Percentiles rank a stretch among this genome's conserved stretches.
Conservation (phyloP, 2,329 filamentous ascomycete species). For the Cladophialophora immunda region DNA sequence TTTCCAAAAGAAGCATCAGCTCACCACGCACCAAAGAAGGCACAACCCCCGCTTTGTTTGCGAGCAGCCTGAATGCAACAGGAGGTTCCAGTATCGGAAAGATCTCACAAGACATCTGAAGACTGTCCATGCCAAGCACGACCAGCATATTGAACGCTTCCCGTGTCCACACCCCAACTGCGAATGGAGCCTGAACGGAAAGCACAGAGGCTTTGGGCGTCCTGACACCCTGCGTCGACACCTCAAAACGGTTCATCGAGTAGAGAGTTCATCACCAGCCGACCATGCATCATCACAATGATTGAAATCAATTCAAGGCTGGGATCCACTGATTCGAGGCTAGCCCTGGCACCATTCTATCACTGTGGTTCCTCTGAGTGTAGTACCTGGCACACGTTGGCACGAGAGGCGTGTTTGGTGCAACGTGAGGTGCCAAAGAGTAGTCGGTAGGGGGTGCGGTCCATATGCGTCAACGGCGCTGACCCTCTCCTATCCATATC, state of each 20-base stretch:
- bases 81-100: conserved; percentile 20
- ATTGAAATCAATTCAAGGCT: conserved; percentile 1
- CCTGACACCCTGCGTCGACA: conserved; percentile 13
- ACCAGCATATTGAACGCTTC: conserved; percentile 7
- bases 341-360: too few relatives aligned
- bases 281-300: neutral
- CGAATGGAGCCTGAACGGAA: neutral
- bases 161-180: neutral
- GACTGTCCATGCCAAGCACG: conserved; percentile 14
- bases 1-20: conserved; percentile 13
- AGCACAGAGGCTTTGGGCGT: conserved; percentile 6
- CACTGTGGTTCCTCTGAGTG: too few relatives aligned
- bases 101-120: conserved; percentile 18
- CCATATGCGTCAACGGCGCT: too few relatives aligned
- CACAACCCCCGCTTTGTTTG: conserved; percentile 12
- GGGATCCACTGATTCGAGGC: neutral
- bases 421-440: too few relatives aligned
- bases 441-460: too few relatives aligned
- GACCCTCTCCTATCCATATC: too few relatives aligned
- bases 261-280: neutral
- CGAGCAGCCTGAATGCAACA: neutral
- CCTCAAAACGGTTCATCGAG: conserved; percentile 5
- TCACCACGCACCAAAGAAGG: conserved; percentile 16
- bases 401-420: too few relatives aligned
- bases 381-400: too few relatives aligned